Conservation (phyloP, 106 monocot species). For the Dioscorea dumetorum region DNA sequence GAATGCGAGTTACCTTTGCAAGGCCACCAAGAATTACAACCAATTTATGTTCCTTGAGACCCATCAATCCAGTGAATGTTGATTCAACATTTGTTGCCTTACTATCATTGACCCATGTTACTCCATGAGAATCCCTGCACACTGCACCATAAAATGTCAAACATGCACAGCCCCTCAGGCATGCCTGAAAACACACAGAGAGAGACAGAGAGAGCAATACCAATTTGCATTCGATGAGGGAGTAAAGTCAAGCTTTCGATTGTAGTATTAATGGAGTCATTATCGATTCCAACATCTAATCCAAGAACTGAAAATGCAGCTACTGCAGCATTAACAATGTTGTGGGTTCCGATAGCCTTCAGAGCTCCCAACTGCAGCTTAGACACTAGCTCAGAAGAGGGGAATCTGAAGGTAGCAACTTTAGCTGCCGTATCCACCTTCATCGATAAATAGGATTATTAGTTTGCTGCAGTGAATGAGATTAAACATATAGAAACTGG, state of each 20-base stretch:
- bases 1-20: conserved; percentile 29
- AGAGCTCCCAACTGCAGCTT: conserved; percentile 22
- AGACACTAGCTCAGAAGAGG: not conserved
- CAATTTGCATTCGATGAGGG: conserved; percentile 52
- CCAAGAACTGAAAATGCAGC: conserved; percentile 46
- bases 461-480: not conserved
- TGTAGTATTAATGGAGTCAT: conserved; percentile 18
- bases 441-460: not conserved
- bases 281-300: conserved; percentile 24
- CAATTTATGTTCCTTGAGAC: conserved; percentile 33
- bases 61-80: conserved; percentile 30
- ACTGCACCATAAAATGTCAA: not conserved
- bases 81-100: conserved; percentile 53
- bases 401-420: conserved; percentile 18
- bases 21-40: conserved; percentile 43
- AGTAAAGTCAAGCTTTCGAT: conserved; percentile 17
- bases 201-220: conserved; percentile 9
- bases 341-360: conserved; percentile 42
- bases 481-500: not conserved
- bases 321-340: conserved; percentile 33
- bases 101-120: conserved; percentile 54
- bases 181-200: not conserved
- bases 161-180: not conserved
- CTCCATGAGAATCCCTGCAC: conserved; percentile 17
- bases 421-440: conserved; percentile 27